Percentiles rank a stretch among this genome's conserved stretches.
Evolutionary conservation across 352 stramenopile species (phyloP).

Genomic region (Phytophthora agathidicida): DNA sequence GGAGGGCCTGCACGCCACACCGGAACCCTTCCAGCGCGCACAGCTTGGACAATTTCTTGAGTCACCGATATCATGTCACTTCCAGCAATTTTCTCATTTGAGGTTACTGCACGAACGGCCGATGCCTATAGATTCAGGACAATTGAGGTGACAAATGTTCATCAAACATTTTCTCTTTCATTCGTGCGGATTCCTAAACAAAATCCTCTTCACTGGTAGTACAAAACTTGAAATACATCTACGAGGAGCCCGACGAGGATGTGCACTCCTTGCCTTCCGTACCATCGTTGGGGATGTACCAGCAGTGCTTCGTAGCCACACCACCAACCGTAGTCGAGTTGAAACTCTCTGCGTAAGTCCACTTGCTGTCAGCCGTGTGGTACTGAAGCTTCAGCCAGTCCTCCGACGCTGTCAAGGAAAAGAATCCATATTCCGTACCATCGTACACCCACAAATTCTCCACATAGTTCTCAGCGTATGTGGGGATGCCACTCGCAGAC

Average conservation of each 20-base stretch:
- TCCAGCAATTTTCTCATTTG: too few relatives aligned
- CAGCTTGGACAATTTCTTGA: too few relatives aligned
- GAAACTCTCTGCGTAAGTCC: slow-evolving; percentile 61
- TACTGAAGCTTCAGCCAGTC: slow-evolving; percentile 76
- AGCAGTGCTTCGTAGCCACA: slow-evolving; percentile 68
- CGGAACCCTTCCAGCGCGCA: too few relatives aligned
- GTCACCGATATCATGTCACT: too few relatives aligned
- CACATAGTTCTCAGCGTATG: slow-evolving; percentile 53
- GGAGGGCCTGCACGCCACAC: too few relatives aligned
- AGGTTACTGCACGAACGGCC: not conserved
- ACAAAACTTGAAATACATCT: slow-evolving; percentile 16
- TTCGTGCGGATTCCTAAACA: not conserved
- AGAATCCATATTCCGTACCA: slow-evolving; percentile 71
- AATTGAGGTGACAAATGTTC: too few relatives aligned
- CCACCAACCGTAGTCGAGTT: slow-evolving; percentile 46
- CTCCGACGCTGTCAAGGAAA: slow-evolving; percentile 54
- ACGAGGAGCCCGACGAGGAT: slow-evolving; percentile 23
- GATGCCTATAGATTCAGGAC: too few relatives aligned
- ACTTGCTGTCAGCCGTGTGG: slow-evolving; percentile 60
- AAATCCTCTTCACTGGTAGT: not conserved
- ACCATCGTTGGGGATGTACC: slow-evolving; percentile 63
- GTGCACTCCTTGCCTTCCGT: slow-evolving; percentile 36
- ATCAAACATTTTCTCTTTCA: too few relatives aligned
- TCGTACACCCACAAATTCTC: slow-evolving; percentile 65
- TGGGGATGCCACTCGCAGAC: slow-evolving; percentile 66